Evolutionary conservation across 225 moss, liverwort and hornwort species (phyloP).

Genomic region (Thuidium tamariscinum): DNA sequence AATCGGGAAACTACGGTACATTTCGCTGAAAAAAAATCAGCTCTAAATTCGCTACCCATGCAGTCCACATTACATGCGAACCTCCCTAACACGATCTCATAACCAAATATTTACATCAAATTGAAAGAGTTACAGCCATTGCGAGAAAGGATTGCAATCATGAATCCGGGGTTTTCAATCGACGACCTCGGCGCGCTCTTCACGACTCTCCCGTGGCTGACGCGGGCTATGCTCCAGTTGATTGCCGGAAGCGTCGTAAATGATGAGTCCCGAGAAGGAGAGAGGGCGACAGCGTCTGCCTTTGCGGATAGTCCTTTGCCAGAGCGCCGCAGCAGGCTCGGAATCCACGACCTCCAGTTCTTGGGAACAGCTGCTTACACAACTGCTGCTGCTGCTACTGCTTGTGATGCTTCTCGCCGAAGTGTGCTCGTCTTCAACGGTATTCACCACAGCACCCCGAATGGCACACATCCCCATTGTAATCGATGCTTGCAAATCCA

Average conservation of each 20-base stretch:
- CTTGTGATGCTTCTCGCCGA: constrained; percentile 17
- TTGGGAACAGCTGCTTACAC: constrained; percentile 9
- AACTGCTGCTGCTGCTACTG: background rate
- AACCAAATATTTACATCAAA: background rate
- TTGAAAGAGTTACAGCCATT: too few relatives aligned
- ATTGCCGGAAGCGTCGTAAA: constrained; percentile 27
- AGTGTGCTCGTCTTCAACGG: background rate
- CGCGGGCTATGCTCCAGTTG: constrained; percentile 1
- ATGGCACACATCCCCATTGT: constrained; percentile 31
- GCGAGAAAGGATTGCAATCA: too few relatives aligned
- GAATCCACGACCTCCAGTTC: background rate
- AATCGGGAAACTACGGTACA: background rate
- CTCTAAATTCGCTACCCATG: too few relatives aligned
- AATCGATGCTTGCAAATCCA: background rate
- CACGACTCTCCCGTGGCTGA: background rate
- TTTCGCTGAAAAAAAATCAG: background rate
- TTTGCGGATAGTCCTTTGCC: constrained; percentile 19
- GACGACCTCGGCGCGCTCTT: background rate
- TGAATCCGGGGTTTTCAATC: background rate
- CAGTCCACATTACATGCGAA: too few relatives aligned
- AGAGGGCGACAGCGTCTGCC: constrained; percentile 31
- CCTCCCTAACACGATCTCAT: background rate
- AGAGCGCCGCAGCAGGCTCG: constrained; percentile 2
- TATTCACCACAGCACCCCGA: background rate
- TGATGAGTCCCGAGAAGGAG: constrained; percentile 34